These are phyloP conservation scores for Stagonosporopsis tanaceti DNA, from an alignment of 2,329 filamentous ascomycete species.

Conservation along the genomic window DNA sequence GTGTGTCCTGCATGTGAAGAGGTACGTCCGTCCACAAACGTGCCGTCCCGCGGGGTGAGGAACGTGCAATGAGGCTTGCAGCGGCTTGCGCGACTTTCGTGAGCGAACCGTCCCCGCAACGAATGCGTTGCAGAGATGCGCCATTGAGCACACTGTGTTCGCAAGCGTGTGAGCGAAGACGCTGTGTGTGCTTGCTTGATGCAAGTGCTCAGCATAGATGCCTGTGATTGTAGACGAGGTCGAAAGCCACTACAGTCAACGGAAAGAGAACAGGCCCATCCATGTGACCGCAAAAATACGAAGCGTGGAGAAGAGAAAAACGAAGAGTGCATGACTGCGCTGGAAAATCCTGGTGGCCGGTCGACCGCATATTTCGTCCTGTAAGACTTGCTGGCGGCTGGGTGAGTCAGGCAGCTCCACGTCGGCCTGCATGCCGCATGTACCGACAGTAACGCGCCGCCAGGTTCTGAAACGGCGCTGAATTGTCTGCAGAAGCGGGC, in stretches of 20 bases:
- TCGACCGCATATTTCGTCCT: conserved; percentile 11
- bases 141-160: conserved; percentile 4
- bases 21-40: conserved; percentile 15
- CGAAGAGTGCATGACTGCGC: conserved; percentile 19
- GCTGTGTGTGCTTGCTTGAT: conserved; percentile 3
- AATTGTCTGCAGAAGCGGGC: conserved; percentile 23
- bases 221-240: neutral
- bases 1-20: conserved; percentile 18
- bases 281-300: conserved; percentile 1
- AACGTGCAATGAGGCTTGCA: conserved; percentile 20
- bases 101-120: conserved; percentile 23
- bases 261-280: conserved; percentile 5
- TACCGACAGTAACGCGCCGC: conserved; percentile 28
- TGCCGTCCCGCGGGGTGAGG: conserved; percentile 17
- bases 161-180: conserved; percentile 7
- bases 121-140: conserved; percentile 21
- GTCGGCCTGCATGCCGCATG: conserved; percentile 42
- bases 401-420: conserved; percentile 47
- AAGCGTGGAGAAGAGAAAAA: conserved; percentile 19
- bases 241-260: neutral
- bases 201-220: conserved; percentile 7
- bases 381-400: conserved; percentile 18
- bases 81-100: conserved; percentile 37
- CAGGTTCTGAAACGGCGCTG: conserved; percentile 43
- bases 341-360: conserved; percentile 20